A percentile compares a stretch with the other conserved stretches of the same genome.
These are phyloP conservation scores for Nitzschia sp. DNA, from an alignment of 108 stramenopile species.

Conservation along the genomic window DNA sequence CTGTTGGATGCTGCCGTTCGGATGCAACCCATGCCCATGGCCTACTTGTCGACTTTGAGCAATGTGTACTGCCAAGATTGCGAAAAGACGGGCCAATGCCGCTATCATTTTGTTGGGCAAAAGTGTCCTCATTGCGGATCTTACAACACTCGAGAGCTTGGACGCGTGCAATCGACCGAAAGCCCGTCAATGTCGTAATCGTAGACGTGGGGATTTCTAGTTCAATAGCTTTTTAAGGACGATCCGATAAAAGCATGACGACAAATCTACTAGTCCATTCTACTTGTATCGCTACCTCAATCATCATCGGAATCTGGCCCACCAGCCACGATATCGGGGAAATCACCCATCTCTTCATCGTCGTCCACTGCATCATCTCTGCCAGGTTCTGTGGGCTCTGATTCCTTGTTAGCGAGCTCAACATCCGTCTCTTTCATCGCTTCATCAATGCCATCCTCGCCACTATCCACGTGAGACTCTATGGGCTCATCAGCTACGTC, in stretches of 20 bases:
- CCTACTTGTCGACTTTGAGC: constrained; percentile 62
- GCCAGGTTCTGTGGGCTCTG: too few relatives aligned
- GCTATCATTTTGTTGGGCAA: constrained; percentile 84
- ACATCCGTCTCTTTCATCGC: not conserved
- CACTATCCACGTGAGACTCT: not conserved
- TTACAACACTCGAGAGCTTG: constrained; percentile 86
- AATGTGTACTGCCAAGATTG: constrained; percentile 92
- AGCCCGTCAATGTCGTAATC: too few relatives aligned
- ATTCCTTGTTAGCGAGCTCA: too few relatives aligned
- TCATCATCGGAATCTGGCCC: constrained; percentile 54
- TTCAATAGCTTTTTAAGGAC: too few relatives aligned
- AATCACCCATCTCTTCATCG: constrained; percentile 27
- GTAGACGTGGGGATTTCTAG: too few relatives aligned
- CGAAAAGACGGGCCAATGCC: constrained; percentile 70
- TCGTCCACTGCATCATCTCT: constrained; percentile 5
- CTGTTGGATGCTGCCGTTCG: constrained; percentile 82
- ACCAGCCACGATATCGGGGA: constrained; percentile 50
- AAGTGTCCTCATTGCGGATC: constrained; percentile 83
- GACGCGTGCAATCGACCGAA: constrained; percentile 30
- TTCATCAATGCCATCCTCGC: not conserved
- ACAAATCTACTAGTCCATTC: not conserved
- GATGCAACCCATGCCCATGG: constrained; percentile 88
- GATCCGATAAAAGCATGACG: too few relatives aligned
- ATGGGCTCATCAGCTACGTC: not conserved
- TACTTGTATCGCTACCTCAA: not conserved